Base-by-base conservation (phyloP, 441 rosid species). In the Melastoma candidum region DNA sequence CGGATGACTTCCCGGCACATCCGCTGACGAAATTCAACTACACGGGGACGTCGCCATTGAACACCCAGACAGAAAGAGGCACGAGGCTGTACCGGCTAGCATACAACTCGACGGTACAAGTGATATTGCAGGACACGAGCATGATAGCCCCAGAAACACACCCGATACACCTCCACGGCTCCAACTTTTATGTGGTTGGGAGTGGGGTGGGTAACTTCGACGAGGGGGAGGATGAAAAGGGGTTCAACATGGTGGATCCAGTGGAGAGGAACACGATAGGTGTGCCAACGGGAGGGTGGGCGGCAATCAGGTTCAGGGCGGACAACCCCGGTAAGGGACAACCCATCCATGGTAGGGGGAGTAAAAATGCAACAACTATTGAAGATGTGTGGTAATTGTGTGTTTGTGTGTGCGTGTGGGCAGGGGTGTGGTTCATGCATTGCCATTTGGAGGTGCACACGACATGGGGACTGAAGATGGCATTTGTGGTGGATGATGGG, bases 391-490 rank as follows among this genome's bases (percentile, higher is more conserved):
- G 22, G 22, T 17, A 17, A 17, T 17, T 17, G 22, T 17, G 22
- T 17, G 22, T 17, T 17, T 17, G 22, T 17, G 22, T 17, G 22
- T 17, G n/a, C n/a, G 22, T 17, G 22, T 17, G 22, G 22, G 53
- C 52, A 61, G 65, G 65, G 39, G 65, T 61, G n/a, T 61, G 65
- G 65, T 61, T 61, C 48, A 48, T 61, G 59, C 65, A 61, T 17
- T 17, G 22, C 22, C 22, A 17, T 17, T 17, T 17, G 22, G 22
- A 17, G 22, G 22, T 17, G 22, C 65, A 61, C 48, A 61, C 65
- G 26, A 61, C 65, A 4, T 61, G 65, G 65, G 65, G 65, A 27
- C 54, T 61, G 2, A 61, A 61, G 53, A 61, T 61, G 65, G 65
- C 65, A 39, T 61, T 61, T 26, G 53, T 61, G 0, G 59, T 61